Percentiles rank a stretch among this genome's conserved stretches.
These are phyloP conservation scores for Cyberlindnera xylosilytica DNA, from an alignment of 805 yeast genomes.

Conservation along the genomic window DNA sequence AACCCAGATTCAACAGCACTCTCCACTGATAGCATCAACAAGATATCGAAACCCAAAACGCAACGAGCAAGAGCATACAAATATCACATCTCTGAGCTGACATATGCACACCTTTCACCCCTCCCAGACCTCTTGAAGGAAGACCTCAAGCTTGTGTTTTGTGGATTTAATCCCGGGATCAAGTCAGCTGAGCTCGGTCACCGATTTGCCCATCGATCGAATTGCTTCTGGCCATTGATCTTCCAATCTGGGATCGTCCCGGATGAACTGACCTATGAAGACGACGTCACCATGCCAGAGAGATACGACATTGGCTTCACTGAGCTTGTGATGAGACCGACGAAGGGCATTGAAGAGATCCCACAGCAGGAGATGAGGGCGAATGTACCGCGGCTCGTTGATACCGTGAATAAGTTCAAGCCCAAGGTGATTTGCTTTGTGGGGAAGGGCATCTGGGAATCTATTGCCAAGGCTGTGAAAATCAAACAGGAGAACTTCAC, in stretches of 20 bases:
- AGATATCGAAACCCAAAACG: neutral
- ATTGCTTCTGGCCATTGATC: constrained; percentile 64
- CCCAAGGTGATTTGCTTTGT: constrained; percentile 53
- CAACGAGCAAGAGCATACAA: constrained; percentile 5
- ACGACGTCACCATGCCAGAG: constrained; percentile 39
- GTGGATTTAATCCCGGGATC: constrained; percentile 74
- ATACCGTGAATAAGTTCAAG: constrained; percentile 35
- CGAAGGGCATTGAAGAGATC: constrained; percentile 55
- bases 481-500: constrained; percentile 36
- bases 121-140: constrained; percentile 23
- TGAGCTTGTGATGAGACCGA: constrained; percentile 64
- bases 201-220: constrained; percentile 69
- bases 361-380: constrained; percentile 46
- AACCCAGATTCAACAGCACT: neutral
- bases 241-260: constrained; percentile 47
- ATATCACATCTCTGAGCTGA: constrained; percentile 14
- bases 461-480: constrained; percentile 36
- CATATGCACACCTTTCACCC: constrained; percentile 19
- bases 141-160: constrained; percentile 45
- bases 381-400: constrained; percentile 51
- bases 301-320: constrained; percentile 61
- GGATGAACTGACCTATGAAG: constrained; percentile 25
- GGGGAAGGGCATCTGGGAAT: constrained; percentile 77
- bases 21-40: neutral
- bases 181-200: constrained; percentile 60